A percentile compares a stretch with the other conserved stretches of the same genome.
Conservation (phyloP, 1,139 yeast genomes). For the Kluyveromyces sp. region DNA sequence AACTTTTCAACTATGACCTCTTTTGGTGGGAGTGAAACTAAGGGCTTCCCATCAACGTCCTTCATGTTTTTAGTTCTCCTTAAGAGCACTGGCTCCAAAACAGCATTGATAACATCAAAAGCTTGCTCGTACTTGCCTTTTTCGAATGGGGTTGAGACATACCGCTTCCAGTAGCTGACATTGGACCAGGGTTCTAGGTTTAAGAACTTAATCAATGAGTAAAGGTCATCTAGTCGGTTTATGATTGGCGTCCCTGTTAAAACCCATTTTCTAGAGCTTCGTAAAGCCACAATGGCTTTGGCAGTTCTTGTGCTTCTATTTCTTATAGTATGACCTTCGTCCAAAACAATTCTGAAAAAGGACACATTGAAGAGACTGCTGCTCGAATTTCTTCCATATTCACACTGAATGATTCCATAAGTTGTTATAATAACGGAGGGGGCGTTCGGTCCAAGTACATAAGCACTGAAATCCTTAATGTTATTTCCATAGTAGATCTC, state of each 20-base stretch:
- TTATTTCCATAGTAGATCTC: slow-evolving; percentile 71
- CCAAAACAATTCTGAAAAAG: slow-evolving; percentile 74
- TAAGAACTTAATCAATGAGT: slow-evolving; percentile 67
- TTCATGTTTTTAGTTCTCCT: slow-evolving; percentile 86
- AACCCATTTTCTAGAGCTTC: slow-evolving; percentile 70
- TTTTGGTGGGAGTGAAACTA: slow-evolving; percentile 74
- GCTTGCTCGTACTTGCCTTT: slow-evolving; percentile 64
- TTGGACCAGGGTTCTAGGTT: slow-evolving; percentile 86
- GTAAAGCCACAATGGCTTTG: slow-evolving; percentile 62
- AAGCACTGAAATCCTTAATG: slow-evolving; percentile 39
- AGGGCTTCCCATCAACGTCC: slow-evolving; percentile 61
- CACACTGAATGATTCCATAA: slow-evolving; percentile 80
- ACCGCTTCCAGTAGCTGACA: slow-evolving; percentile 82
- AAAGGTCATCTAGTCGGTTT: slow-evolving; percentile 80
- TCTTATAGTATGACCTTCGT: slow-evolving; percentile 89
- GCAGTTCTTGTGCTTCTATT: slow-evolving; percentile 77
- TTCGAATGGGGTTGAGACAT: slow-evolving; percentile 80
- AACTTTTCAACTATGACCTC: slow-evolving; percentile 64
- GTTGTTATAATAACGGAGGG: slow-evolving; percentile 81
- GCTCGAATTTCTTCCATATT: slow-evolving; percentile 29
- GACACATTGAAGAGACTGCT: slow-evolving; percentile 65
- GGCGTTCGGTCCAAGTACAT: slow-evolving; percentile 26
- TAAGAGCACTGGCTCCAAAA: slow-evolving; percentile 73
- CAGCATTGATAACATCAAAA: slow-evolving; percentile 73
- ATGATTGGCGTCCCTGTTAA: slow-evolving; percentile 94